Evolutionary conservation across 495 filamentous ascomycete genomes (phyloP).

Genomic region (Hypoxylon intermedium): DNA sequence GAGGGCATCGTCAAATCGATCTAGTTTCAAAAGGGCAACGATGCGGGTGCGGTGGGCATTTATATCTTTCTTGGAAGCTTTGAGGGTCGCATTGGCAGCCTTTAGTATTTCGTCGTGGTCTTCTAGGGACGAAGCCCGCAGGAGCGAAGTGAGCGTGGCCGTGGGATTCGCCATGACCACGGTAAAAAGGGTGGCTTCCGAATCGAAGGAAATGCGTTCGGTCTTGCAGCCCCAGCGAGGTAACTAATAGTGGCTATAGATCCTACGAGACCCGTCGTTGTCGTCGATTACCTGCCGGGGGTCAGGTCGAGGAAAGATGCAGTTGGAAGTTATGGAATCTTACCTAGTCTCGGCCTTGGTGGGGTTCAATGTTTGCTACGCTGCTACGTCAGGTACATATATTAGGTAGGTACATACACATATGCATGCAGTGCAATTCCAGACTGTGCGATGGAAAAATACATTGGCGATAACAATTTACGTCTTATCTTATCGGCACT

Average conservation of each 20-base stretch:
- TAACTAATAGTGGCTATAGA: too few species aligned
- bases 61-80: conserved; percentile 73
- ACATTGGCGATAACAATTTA: too few species aligned
- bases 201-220: too few species aligned
- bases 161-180: conserved; percentile 49
- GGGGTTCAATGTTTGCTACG: not conserved
- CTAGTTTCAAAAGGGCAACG: conserved; percentile 89
- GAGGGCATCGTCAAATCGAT: conserved; percentile 90
- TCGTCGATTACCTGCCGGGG: too few species aligned
- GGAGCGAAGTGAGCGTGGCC: conserved; percentile 58
- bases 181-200: too few species aligned
- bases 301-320: too few species aligned
- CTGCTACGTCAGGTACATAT: not conserved
- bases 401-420: not conserved
- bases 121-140: conserved; percentile 54
- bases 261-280: too few species aligned
- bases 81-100: conserved; percentile 63
- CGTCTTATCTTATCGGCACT: too few species aligned
- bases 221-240: too few species aligned
- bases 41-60: conserved; percentile 78
- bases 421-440: not conserved
- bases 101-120: conserved; percentile 57
- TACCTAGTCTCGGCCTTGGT: not conserved
- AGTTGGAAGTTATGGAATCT: too few species aligned
- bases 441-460: not conserved